A percentile compares a stretch with the other conserved stretches of the same genome.
phyloP scores from a whole-genome alignment of 164 flowering plant genomes.

The Vitis amurensis region DNA sequence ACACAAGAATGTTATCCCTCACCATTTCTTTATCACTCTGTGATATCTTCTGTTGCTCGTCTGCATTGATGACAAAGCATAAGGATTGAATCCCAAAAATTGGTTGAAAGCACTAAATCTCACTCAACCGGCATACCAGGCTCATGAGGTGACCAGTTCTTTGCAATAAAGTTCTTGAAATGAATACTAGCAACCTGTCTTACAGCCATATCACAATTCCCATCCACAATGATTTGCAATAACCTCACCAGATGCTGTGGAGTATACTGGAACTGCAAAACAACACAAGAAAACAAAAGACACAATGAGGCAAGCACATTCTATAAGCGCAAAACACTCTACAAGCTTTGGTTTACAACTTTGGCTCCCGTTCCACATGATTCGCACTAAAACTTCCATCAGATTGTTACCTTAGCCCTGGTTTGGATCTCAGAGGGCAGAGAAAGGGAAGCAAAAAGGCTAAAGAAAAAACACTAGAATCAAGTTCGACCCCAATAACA shows the following conservation, averaged over 20 bases:
- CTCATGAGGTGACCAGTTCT: conserved; percentile 86
- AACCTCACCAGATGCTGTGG: conserved; percentile 93
- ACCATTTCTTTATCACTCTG: conserved; percentile 75
- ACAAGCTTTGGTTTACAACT: too few relatives aligned
- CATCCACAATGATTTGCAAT: conserved; percentile 89
- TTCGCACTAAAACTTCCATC: too few relatives aligned
- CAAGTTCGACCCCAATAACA: too few relatives aligned
- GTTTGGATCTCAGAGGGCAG: too few relatives aligned
- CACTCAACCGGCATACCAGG: conserved; percentile 48
- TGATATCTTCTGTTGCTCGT: conserved; percentile 66
- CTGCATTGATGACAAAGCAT: conserved; percentile 27
- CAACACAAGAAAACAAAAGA: not conserved
- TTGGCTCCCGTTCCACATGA: too few relatives aligned
- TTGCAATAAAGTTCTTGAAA: conserved; percentile 90
- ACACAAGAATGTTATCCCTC: conserved; percentile 75
- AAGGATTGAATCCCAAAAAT: not conserved
- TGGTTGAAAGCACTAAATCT: not conserved
- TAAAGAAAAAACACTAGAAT: too few relatives aligned
- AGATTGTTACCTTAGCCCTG: too few relatives aligned
- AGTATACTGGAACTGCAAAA: conserved; percentile 70
- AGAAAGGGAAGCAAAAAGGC: too few relatives aligned
- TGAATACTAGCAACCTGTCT: conserved; percentile 96
- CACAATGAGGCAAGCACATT: not conserved
- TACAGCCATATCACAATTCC: conserved; percentile 70
- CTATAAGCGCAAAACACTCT: too few relatives aligned